Percentiles rank a stretch among this genome's conserved stretches.
Conservation (phyloP, 2,329 filamentous ascomycete genomes). For the Aquanectria penicillioides region DNA sequence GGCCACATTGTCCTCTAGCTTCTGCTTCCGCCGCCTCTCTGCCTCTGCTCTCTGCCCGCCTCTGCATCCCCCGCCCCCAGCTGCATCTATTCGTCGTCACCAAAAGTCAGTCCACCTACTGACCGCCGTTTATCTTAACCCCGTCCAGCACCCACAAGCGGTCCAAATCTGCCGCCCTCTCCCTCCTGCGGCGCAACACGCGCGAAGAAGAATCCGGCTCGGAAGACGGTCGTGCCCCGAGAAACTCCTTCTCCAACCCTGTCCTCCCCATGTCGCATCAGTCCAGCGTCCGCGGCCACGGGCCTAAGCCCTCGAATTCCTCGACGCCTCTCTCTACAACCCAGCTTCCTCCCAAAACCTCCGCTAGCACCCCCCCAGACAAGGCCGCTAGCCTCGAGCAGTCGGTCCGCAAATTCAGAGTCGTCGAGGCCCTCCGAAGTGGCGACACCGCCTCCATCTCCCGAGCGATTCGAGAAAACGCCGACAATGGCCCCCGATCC, state of each 20-base stretch:
- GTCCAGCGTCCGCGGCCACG: constrained; percentile 53
- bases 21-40: constrained; percentile 11
- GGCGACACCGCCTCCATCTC: constrained; percentile 93
- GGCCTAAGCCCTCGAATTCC: constrained; percentile 57
- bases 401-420: constrained; percentile 91
- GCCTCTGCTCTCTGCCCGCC: no score
- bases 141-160: constrained; percentile 56
- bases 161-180: constrained; percentile 63
- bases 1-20: constrained; percentile 33
- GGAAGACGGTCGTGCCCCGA: constrained; percentile 58
- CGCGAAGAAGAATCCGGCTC: constrained; percentile 63
- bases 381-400: constrained; percentile 79
- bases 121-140: constrained; percentile 41
- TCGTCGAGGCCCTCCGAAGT: constrained; percentile 90
- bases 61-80: constrained; percentile 16
- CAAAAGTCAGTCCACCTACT: constrained; percentile 41
- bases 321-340: constrained; percentile 53
- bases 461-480: constrained; percentile 79
- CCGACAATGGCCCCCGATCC: constrained; percentile 60
- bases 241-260: constrained; percentile 44
- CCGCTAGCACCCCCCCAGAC: constrained; percentile 48
- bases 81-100: constrained; percentile 26
- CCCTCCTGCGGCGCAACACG: constrained; percentile 63
- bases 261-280: constrained; percentile 50
- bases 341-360: constrained; percentile 41